Conservation (phyloP, 441 rosid genomes). For the Croton laevigatus region DNA sequence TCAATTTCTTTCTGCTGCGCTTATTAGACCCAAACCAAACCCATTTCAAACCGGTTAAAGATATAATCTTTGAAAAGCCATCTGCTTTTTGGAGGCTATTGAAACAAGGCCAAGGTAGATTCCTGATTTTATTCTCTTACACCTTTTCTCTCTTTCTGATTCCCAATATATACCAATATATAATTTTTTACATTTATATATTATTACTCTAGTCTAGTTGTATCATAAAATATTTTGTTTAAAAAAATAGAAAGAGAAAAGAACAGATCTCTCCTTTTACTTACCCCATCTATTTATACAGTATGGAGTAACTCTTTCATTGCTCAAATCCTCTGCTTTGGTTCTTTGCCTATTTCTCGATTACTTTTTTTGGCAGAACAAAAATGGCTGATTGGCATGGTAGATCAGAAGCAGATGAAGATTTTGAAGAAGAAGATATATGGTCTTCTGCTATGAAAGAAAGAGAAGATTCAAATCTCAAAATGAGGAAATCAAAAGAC, state of each 20-base stretch:
- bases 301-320: neutral
- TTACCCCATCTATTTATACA: constrained; percentile 28
- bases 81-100: constrained; percentile 33
- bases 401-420: constrained; percentile 41
- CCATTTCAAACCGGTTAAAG: constrained; percentile 16
- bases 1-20: too few species aligned
- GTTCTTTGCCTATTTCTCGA: neutral
- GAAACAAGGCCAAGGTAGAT: constrained; percentile 40
- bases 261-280: constrained; percentile 9
- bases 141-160: constrained; percentile 17
- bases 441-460: constrained; percentile 55
- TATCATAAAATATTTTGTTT: constrained; percentile 2
- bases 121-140: constrained; percentile 45
- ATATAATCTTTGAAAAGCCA: constrained; percentile 26
- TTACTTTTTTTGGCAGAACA: constrained; percentile 9
- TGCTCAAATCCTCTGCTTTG: constrained; percentile 17
- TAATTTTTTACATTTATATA: too few species aligned
- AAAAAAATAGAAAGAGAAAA: constrained; percentile 8
- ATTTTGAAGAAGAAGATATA: constrained; percentile 75
- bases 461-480: constrained; percentile 44
- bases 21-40: too few species aligned
- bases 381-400: constrained; percentile 39
- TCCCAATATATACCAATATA: constrained; percentile 24
- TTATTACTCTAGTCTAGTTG: too few species aligned
- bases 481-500: constrained; percentile 33